A percentile compares a stretch with the other conserved stretches of the same genome.
Evolutionary conservation across 73 alveolate species (phyloP).

Genomic region (Paramecium sonneborni): DNA sequence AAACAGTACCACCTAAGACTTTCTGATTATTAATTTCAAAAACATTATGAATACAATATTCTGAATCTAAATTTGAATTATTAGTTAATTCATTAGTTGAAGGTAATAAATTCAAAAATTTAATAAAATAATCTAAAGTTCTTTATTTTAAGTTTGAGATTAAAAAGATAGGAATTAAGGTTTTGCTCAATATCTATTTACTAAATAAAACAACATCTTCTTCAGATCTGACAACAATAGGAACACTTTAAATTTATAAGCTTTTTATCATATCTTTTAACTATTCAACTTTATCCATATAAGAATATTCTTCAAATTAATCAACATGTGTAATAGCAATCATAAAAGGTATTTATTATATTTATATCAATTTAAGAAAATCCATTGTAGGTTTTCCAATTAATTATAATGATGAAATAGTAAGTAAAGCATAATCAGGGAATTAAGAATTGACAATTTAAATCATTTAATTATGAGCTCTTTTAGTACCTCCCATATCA

Average conservation of each 20-base stretch:
- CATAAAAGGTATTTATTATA: conserved; percentile 89
- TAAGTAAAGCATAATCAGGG: conserved; percentile 92
- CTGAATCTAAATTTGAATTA: conserved; percentile 77
- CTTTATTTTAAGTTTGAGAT: conserved; percentile 78
- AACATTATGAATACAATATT: conserved; percentile 86
- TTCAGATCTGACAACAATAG: conserved; percentile 71
- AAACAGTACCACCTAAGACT: conserved; percentile 87
- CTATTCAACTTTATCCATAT: conserved; percentile 47
- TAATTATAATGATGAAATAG: conserved; percentile 79
- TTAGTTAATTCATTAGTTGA: conserved; percentile 62
- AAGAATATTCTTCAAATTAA: conserved; percentile 50
- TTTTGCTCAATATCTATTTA: conserved; percentile 74
- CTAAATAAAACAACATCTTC: conserved; percentile 85
- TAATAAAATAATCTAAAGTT: conserved; percentile 79
- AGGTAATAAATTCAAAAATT: conserved; percentile 85
- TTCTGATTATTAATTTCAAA: conserved; percentile 75
- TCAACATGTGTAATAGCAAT: conserved; percentile 87
- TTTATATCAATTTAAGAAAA: conserved; percentile 77
- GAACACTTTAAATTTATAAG: conserved; percentile 56
- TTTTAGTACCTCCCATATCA: conserved; percentile 96
- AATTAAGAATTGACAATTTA: conserved; percentile 82
- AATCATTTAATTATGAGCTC: conserved; percentile 86
- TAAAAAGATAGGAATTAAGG: conserved; percentile 80
- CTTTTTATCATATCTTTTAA: conserved; percentile 58
- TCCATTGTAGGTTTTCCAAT: conserved; percentile 79